phyloP scores from a whole-genome alignment of 192 early-diverging fungal genomes.

The Polychytrium aggregatum region DNA sequence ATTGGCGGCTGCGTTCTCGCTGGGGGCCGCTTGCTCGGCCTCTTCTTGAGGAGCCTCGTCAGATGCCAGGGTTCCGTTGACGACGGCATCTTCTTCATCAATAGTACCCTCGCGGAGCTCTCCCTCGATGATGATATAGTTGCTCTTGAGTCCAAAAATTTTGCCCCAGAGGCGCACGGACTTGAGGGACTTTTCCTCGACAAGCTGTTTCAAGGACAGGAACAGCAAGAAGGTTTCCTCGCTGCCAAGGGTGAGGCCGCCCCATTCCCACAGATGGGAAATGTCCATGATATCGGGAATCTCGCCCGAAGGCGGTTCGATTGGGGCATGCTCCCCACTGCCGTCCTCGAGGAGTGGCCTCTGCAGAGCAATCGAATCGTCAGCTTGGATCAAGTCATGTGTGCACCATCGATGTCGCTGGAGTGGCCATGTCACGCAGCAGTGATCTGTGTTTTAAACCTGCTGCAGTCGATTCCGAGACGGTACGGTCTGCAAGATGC shows the following conservation, averaged over 20 bases:
- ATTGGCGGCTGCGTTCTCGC: not conserved
- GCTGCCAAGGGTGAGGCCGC: conserved; percentile 38
- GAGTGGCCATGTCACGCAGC: no score
- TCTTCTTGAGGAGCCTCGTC: conserved; percentile 13
- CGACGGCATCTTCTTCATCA: conserved; percentile 36
- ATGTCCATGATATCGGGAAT: conserved; percentile 51
- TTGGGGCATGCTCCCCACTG: no score
- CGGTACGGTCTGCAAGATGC: no score
- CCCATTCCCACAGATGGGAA: conserved; percentile 47
- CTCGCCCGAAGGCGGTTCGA: conserved; percentile 32
- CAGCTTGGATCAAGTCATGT: no score
- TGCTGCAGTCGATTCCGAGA: no score
- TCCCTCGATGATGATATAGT: conserved; percentile 46
- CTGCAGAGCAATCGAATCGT: no score
- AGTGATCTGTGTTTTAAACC: no score
- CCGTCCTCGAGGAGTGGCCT: no score
- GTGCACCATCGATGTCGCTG: no score
- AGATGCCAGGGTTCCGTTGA: conserved; percentile 13
- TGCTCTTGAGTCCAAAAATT: conserved; percentile 19
- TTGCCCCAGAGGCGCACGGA: conserved; percentile 50
- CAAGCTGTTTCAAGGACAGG: conserved; percentile 38
- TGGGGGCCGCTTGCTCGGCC: not conserved
- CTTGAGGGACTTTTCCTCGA: conserved; percentile 37
- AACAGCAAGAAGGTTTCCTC: conserved; percentile 46
- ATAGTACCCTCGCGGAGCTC: conserved; percentile 33